phyloP scores from a whole-genome alignment of 495 filamentous ascomycete species.

The Thermothielavioides terrestris region DNA sequence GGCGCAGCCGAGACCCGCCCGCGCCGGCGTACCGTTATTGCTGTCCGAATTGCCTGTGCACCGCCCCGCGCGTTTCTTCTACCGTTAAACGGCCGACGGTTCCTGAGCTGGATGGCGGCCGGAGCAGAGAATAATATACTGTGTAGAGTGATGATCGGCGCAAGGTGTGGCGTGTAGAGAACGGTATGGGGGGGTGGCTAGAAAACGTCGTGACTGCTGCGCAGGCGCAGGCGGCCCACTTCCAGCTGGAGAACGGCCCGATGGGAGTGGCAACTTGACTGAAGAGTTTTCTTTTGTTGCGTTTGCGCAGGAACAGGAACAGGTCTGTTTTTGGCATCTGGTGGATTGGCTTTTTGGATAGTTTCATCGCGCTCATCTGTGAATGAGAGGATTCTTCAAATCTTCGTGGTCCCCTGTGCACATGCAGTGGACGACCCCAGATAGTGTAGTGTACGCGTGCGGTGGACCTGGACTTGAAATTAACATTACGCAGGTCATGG shows the following conservation, averaged over 20 bases:
- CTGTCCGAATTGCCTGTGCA: not conserved
- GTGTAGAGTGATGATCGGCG: no score
- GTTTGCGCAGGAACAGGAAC: not conserved
- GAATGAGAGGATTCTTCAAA: no score
- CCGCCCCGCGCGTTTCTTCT: not conserved
- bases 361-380: no score
- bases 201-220: not conserved
- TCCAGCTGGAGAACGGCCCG: not conserved
- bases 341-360: no score
- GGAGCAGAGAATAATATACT: not conserved
- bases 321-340: no score
- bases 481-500: no score
- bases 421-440: constrained; percentile 3
- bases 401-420: not conserved
- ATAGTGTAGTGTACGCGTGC: no score
- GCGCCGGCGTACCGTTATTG: not conserved
- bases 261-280: not conserved
- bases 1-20: not conserved
- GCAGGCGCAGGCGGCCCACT: not conserved
- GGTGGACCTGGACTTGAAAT: constrained; percentile 10
- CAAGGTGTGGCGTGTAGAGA: no score
- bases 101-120: constrained; percentile 1
- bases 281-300: not conserved
- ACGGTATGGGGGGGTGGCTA: no score
- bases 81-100: not conserved